A percentile compares a stretch with the other conserved stretches of the same genome.
Conservation (phyloP, 2,329 filamentous ascomycete genomes). For the Berkeleyomyces basicola region DNA sequence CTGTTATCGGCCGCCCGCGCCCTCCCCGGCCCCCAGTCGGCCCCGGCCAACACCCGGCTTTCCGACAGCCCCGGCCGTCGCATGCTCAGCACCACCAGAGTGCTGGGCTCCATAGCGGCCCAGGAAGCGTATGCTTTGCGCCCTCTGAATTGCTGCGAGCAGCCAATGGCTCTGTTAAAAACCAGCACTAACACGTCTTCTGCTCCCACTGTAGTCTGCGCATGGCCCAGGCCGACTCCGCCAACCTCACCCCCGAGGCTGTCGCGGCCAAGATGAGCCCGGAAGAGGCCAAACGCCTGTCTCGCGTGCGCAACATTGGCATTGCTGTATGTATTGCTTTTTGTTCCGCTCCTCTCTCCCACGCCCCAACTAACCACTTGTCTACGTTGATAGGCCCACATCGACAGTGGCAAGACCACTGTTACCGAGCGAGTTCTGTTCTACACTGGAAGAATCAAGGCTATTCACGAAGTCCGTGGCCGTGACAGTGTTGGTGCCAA, state of each 20-base stretch:
- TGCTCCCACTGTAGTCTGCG: slow-evolving; percentile 23
- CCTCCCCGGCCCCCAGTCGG: neutral
- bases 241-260: slow-evolving; percentile 36
- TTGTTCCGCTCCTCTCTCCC: neutral
- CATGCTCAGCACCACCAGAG: slow-evolving; percentile 10
- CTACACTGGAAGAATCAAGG: slow-evolving; percentile 93
- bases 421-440: slow-evolving; percentile 91
- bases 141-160: neutral
- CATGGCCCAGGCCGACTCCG: slow-evolving; percentile 37
- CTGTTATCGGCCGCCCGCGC: slow-evolving; percentile 6
- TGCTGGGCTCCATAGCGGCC: slow-evolving; percentile 21
- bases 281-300: slow-evolving; percentile 60
- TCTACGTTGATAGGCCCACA: slow-evolving; percentile 54
- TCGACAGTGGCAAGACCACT: slow-evolving; percentile 96
- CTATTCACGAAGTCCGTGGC: slow-evolving; percentile 91
- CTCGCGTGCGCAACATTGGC: slow-evolving; percentile 85
- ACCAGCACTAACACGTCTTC: neutral
- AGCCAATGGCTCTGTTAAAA: neutral
- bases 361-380: neutral
- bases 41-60: neutral
- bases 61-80: slow-evolving; percentile 1
- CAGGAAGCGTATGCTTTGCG: slow-evolving; percentile 25
- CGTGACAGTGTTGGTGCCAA: slow-evolving; percentile 93
- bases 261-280: slow-evolving; percentile 68
- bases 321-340: slow-evolving; percentile 56